phyloP scores from a whole-genome alignment of 2,329 filamentous ascomycete genomes.

The Alternaria sp. region DNA sequence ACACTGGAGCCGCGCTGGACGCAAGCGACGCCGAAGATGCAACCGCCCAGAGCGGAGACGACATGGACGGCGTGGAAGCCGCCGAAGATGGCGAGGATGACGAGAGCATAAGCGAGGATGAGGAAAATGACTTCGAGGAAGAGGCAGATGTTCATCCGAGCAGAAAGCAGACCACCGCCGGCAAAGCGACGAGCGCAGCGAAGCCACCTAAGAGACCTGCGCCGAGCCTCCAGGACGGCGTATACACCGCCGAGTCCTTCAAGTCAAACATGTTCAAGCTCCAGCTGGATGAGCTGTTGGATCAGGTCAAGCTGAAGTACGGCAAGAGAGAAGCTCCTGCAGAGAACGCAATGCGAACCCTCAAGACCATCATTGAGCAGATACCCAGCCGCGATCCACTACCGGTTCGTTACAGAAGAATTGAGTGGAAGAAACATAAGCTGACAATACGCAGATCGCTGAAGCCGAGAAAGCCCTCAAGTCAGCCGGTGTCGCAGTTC shows the following conservation, averaged over 20 bases:
- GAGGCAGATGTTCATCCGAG: constrained; percentile 20
- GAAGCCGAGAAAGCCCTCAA: constrained; percentile 75
- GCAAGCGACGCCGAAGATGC: constrained; percentile 25
- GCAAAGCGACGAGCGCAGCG: constrained; percentile 19
- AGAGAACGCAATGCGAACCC: constrained; percentile 51
- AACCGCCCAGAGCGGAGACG: constrained; percentile 15
- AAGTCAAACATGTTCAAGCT: constrained; percentile 73
- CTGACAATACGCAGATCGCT: constrained; percentile 62
- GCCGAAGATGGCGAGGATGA: constrained; percentile 14
- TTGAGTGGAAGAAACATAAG: not conserved
- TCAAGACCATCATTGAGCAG: constrained; percentile 57
- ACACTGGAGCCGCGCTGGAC: constrained; percentile 25
- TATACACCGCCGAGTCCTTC: constrained; percentile 64
- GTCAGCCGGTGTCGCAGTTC: constrained; percentile 73
- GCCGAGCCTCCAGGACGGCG: constrained; percentile 43
- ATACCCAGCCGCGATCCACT: constrained; percentile 61
- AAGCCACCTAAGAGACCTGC: constrained; percentile 35
- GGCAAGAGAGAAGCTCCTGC: constrained; percentile 63
- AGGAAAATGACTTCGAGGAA: constrained; percentile 14
- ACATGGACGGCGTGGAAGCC: constrained; percentile 23
- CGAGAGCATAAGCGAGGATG: constrained; percentile 25
- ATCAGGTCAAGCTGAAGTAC: constrained; percentile 65
- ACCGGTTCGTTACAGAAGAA: constrained; percentile 42
- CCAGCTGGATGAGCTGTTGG: constrained; percentile 70
- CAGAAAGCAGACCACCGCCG: constrained; percentile 11